A percentile compares a stretch with the other conserved stretches of the same genome.
Evolutionary conservation across 106 monocot genomes (phyloP).

Genomic region (Dioscorea zingiberensis): DNA sequence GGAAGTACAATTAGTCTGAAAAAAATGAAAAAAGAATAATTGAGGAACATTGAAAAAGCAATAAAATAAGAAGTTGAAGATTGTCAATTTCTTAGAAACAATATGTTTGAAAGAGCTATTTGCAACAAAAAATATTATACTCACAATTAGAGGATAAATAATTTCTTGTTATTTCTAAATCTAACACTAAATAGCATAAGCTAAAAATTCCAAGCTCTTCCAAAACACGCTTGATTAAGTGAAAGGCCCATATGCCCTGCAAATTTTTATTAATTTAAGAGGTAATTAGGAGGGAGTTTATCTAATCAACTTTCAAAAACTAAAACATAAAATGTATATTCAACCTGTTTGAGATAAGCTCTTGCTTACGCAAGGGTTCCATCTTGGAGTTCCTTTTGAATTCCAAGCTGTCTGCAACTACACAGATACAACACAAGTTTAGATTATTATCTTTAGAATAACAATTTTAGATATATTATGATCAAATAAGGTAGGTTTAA

Average conservation of each 20-base stretch:
- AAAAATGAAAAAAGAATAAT: neutral
- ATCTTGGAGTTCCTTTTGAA: conserved; percentile 49
- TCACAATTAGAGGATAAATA: too few relatives aligned
- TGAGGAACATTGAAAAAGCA: neutral
- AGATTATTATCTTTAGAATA: neutral
- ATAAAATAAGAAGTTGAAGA: neutral
- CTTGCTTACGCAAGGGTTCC: conserved; percentile 69
- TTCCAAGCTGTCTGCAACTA: conserved; percentile 81
- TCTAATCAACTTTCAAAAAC: neutral
- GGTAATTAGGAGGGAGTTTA: neutral
- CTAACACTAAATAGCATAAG: neutral
- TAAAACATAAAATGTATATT: neutral
- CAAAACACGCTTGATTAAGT: neutral
- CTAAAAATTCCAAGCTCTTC: neutral
- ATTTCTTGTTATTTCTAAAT: too few relatives aligned
- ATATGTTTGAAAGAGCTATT: too few relatives aligned
- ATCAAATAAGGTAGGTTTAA: neutral
- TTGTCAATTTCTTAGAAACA: too few relatives aligned
- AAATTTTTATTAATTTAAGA: too few relatives aligned
- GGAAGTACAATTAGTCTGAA: neutral
- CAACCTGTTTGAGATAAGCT: conserved; percentile 54
- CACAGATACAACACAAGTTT: conserved; percentile 14
- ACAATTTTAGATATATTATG: neutral
- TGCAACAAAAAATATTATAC: too few relatives aligned
- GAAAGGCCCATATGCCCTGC: neutral